Base-by-base conservation (phyloP, 352 stramenopile genomes). In the Pythium volutum region DNA sequence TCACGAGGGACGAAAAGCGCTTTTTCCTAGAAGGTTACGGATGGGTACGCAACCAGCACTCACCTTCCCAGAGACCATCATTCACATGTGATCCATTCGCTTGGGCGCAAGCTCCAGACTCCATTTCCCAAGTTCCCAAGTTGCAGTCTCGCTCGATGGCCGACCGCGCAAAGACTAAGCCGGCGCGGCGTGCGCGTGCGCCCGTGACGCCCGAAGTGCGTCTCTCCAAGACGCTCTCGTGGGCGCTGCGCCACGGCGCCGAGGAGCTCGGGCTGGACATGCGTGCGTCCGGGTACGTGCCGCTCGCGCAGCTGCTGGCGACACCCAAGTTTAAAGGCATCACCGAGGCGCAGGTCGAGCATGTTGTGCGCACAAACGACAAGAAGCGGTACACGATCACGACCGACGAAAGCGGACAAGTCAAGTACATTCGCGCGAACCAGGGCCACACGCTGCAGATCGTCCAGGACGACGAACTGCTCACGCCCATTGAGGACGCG, bases 371-470 rank as follows among this genome's bases (percentile, higher is more conserved):
- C 14, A 81, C 66, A 5, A 86, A 89, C 59, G 66, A 66, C 18
- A 95, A 95, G 67, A 88, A 91, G 69, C 72, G 86, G 2, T 95
- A 91, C 64, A 69, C 73, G 22, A 67, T 95, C 53, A 85, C 73
- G 14, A 85, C 72, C 0, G 78, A 89, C 55, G 75, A 70, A 27
- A 62, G 48, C 2, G 75, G 73, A 14, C 8, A 39, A 0, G 36
- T 68, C 8, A 74, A 77, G 47, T 91, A 75, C 59, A 92, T 95
- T 55, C 86, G 86, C 50, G 86, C 86, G 10, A 93, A 93, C 64
- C 86, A 95, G 55, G 86, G 86, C 6, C 86, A 95, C 66, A 84
- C 81, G 11, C 58, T 95, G 25, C 52, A 76, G 57, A 42, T 80
- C 29, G 84, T 95, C 4, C 61, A 79, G 29, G 84, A 95, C 52